Evolutionary conservation across 2,329 filamentous ascomycete genomes (phyloP), one percentile per base, ranked within the genome.

Genomic region (Fusarium equiseti): DNA sequence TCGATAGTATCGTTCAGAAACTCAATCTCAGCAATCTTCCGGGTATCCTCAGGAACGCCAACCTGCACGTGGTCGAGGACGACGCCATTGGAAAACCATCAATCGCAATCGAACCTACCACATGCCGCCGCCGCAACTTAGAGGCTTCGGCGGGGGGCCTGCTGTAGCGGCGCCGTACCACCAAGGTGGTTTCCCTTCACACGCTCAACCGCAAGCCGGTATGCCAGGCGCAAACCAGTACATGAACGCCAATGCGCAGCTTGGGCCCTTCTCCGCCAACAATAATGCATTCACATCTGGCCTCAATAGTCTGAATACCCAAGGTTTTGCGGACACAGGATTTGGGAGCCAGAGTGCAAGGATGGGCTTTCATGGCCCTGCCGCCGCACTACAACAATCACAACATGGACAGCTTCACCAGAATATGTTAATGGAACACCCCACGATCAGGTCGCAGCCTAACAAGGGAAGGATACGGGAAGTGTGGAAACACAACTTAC

Each of bases 401-500:
- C 87, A 88, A 63, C 88, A 88, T 57, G 78, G 79, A 56, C 84
- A 85, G 63, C 68, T 78, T 59, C 80, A 82, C 71, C 80, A 82
- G 66, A 79, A 77, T 42, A 76, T 78, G 10, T 75, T 83, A 57
- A 79, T 79, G 79, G 85, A 83, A 71, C 83, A 82, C 69, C 79
- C 78, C 63, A 83, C 76, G 35, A 77, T 81, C 73, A 78, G 79
- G 63, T 53, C 78, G 45, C 86, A 88, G 66, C 87, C 87, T 20
- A 93, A 94, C 40, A 93, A 94, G 77, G 89, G 90, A 68, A 88
- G 94, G 79, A 98, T 98, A 90, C 89, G 95, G 71, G 95, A 99
- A 77, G 96, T 99, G 42, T 99, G 96, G 96, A 92, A 92, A 79
- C 89, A 94, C 75, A 98, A 98, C 77, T 83, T 98, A 69, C 89